Evolutionary conservation across 768 basidiomycete species (phyloP).

Genomic region (Russula earlei): DNA sequence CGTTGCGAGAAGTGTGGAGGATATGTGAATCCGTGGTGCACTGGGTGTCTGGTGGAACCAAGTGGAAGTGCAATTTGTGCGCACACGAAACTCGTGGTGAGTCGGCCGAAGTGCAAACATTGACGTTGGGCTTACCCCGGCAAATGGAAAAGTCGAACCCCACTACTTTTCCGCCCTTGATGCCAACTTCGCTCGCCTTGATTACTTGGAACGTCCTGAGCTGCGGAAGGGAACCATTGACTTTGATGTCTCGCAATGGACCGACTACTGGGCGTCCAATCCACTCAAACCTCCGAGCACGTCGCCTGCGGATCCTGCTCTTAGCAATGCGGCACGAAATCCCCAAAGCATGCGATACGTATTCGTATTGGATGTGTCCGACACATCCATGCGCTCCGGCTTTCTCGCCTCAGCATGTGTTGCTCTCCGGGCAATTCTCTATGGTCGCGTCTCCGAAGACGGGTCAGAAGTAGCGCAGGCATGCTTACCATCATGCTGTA

Average conservation of each 20-base stretch:
- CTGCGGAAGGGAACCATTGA: constrained; percentile 88
- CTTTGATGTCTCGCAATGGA: constrained; percentile 55
- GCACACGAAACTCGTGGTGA: constrained; percentile 73
- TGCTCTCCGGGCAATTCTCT: constrained; percentile 53
- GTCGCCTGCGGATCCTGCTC: constrained; percentile 41
- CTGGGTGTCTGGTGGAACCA: constrained; percentile 75
- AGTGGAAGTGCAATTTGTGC: constrained; percentile 93
- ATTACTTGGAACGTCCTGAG: constrained; percentile 77
- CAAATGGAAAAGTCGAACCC: constrained; percentile 47
- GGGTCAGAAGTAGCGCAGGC: constrained; percentile 30
- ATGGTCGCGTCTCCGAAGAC: constrained; percentile 41
- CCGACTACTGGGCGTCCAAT: constrained; percentile 79
- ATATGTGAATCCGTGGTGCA: constrained; percentile 93
- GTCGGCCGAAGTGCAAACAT: constrained; percentile 20
- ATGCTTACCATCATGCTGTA: constrained; percentile 44
- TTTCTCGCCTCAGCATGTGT: constrained; percentile 59
- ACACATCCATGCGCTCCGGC: constrained; percentile 56
- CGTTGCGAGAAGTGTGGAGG: constrained; percentile 79
- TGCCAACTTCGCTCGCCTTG: constrained; percentile 63
- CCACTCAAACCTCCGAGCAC: constrained; percentile 45
- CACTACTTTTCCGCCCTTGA: constrained; percentile 85
- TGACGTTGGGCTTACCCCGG: background rate
- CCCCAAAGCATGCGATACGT: constrained; percentile 67
- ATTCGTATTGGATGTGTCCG: constrained; percentile 83
- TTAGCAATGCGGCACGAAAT: constrained; percentile 33